phyloP scores from a whole-genome alignment of 2,329 filamentous ascomycete genomes.

The Colletotrichum sp. region DNA sequence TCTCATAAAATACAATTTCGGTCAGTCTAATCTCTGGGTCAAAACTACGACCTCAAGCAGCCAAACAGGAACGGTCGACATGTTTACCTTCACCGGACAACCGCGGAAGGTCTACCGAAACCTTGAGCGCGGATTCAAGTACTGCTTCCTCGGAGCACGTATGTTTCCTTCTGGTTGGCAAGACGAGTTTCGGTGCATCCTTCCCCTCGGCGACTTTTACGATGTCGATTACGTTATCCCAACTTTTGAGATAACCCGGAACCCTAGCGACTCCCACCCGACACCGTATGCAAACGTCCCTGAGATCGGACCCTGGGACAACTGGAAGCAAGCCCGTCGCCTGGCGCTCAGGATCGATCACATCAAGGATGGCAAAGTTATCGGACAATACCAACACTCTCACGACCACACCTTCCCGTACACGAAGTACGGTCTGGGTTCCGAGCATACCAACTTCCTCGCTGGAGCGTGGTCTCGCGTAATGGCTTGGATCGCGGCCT shows the following conservation, averaged over 20 bases:
- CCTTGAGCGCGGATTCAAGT: not conserved
- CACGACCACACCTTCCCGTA: not conserved
- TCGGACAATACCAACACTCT: not conserved
- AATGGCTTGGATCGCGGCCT: not conserved
- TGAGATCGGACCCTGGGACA: not conserved
- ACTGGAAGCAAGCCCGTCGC: not conserved
- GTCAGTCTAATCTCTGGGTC: not conserved
- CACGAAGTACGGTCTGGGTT: not conserved
- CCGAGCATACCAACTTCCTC: not conserved
- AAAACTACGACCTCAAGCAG: not conserved
- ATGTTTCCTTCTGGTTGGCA: not conserved
- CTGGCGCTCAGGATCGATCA: not conserved
- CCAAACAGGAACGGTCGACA: not conserved
- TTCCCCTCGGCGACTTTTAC: not conserved
- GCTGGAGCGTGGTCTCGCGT: not conserved
- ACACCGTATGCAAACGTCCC: not conserved
- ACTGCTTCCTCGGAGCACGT: not conserved
- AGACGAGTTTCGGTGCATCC: not conserved
- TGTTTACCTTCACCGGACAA: not conserved
- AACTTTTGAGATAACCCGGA: not conserved
- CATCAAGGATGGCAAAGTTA: not conserved
- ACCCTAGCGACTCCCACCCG: not conserved
- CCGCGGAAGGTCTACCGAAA: not conserved
- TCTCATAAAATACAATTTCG: not conserved
- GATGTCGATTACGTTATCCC: not conserved